Percentiles rank a stretch among this genome's conserved stretches.
phyloP scores from a whole-genome alignment of 768 basidiomycete genomes.

The Thelephora aurantiotincta region DNA sequence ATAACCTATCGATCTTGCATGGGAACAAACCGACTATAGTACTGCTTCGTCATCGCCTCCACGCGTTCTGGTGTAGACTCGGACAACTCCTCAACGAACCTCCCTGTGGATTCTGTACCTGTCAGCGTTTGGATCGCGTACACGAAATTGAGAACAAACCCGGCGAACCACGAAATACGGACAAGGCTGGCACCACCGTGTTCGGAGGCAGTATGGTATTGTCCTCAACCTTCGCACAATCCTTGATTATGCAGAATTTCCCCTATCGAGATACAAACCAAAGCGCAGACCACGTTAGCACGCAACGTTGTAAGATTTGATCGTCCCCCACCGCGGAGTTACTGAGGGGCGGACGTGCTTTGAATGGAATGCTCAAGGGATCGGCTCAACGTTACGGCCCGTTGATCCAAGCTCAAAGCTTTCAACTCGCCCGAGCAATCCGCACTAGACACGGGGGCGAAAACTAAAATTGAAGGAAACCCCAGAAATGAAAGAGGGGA shows the following conservation, averaged over 20 bases:
- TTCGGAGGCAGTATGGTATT: conserved; percentile 84
- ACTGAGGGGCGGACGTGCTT: too few relatives aligned
- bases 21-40: conserved; percentile 58
- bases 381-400: not conserved
- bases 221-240: conserved; percentile 83
- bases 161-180: conserved; percentile 80
- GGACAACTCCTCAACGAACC: conserved; percentile 71
- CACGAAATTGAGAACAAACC: conserved; percentile 28
- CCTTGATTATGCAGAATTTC: conserved; percentile 93
- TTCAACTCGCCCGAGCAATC: not conserved
- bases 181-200: conserved; percentile 82
- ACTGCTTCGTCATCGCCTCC: conserved; percentile 73
- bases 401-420: too few relatives aligned
- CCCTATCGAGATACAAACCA: conserved; percentile 36
- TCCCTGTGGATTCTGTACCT: conserved; percentile 31
- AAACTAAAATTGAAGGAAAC: too few relatives aligned
- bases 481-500: too few relatives aligned
- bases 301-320: too few relatives aligned
- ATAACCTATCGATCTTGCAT: conserved; percentile 20
- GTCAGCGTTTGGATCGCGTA: not conserved
- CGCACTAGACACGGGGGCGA: not conserved
- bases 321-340: too few relatives aligned
- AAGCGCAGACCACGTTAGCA: too few relatives aligned
- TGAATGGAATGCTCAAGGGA: too few relatives aligned
- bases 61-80: conserved; percentile 91